Evolutionary conservation across 345 rosid species (phyloP).

Genomic region (Eucalyptus erythrocorys): DNA sequence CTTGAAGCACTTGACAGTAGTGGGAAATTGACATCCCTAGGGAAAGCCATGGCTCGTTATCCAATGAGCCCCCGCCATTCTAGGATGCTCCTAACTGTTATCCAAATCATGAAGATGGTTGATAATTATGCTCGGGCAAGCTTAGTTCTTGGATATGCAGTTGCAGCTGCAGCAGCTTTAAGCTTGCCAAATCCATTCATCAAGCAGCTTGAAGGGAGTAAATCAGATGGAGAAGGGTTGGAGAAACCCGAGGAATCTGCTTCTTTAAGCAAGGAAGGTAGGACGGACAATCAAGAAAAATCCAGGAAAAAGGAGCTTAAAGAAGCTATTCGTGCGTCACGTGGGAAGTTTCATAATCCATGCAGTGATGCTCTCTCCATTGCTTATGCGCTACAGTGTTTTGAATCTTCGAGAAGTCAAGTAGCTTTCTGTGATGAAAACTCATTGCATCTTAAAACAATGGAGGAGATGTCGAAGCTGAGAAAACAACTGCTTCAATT

Average conservation of each 20-base stretch:
- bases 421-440: constrained; percentile 44
- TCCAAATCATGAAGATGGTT: constrained; percentile 35
- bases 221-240: constrained; percentile 3
- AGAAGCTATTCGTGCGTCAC: constrained; percentile 39
- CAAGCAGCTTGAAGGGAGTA: constrained; percentile 34
- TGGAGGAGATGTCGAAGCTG: constrained; percentile 92
- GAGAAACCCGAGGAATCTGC: constrained; percentile 10
- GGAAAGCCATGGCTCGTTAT: constrained; percentile 78
- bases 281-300: constrained; percentile 33
- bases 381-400: constrained; percentile 62
- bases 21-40: constrained; percentile 59
- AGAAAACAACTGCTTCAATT: constrained; percentile 73
- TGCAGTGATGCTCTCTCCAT: constrained; percentile 73
- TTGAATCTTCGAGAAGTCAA: constrained; percentile 37
- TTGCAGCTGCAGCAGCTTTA: constrained; percentile 75
- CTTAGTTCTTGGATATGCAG: constrained; percentile 63
- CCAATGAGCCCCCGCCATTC: constrained; percentile 95
- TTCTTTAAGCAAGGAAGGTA: not conserved
- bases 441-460: constrained; percentile 58
- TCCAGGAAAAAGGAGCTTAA: constrained; percentile 39
- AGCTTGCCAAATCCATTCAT: constrained; percentile 71
- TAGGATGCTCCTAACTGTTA: constrained; percentile 78
- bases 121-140: constrained; percentile 34
- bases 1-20: constrained; percentile 64
- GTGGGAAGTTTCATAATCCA: constrained; percentile 61